A percentile compares a stretch with the other conserved stretches of the same genome.
Conservation (phyloP, 164 flowering plant genomes). For the Saururus chinensis region DNA sequence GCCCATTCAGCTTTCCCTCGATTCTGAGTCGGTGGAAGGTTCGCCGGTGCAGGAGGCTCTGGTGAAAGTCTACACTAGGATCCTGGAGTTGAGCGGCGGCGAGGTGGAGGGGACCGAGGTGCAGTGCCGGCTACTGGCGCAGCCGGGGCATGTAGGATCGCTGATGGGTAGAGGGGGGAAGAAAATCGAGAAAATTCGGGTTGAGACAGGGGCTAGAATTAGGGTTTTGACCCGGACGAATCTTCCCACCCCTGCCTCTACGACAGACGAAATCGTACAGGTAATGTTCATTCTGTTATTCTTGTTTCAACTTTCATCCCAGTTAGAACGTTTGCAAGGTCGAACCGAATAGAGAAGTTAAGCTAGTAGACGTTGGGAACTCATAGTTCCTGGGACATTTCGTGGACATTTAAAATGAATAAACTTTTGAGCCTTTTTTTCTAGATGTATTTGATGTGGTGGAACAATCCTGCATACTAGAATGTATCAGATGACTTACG, state of each 20-base stretch:
- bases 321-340: background rate
- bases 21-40: constrained; percentile 11
- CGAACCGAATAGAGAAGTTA: too few relatives aligned
- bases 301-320: background rate
- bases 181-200: constrained; percentile 56
- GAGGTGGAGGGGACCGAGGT: constrained; percentile 42
- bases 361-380: too few relatives aligned
- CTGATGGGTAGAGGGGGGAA: constrained; percentile 84
- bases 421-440: too few relatives aligned
- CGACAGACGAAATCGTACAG: constrained; percentile 63
- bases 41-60: constrained; percentile 64
- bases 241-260: constrained; percentile 39
- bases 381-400: too few relatives aligned
- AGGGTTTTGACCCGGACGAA: constrained; percentile 42
- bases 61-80: constrained; percentile 58
- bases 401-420: too few relatives aligned
- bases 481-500: too few relatives aligned
- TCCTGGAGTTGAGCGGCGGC: constrained; percentile 25
- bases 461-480: too few relatives aligned
- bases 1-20: constrained; percentile 8
- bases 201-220: constrained; percentile 54
- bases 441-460: too few relatives aligned
- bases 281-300: constrained; percentile 19
- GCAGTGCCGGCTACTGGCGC: constrained; percentile 55
- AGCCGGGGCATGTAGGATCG: constrained; percentile 41